Percentiles rank a stretch among this genome's conserved stretches.
Conservation (phyloP, 495 filamentous ascomycete species). For the Paragyromitra xinjiangensis region DNA sequence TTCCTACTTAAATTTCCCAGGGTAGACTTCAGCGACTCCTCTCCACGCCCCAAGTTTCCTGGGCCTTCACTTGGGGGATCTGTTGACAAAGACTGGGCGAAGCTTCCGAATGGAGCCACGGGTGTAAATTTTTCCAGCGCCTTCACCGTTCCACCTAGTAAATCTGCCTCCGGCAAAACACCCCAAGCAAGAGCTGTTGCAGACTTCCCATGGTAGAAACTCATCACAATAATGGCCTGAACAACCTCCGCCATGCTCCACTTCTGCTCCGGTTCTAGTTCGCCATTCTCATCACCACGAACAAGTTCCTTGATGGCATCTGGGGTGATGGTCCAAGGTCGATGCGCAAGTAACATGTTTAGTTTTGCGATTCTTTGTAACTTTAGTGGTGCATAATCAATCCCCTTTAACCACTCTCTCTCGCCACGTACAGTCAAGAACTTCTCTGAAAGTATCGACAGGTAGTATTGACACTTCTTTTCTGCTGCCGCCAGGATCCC, state of each 20-base stretch:
- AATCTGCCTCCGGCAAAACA: conserved; percentile 49
- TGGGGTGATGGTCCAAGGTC: conserved; percentile 50
- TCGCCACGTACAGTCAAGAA: conserved; percentile 50
- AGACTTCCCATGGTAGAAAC: conserved; percentile 52
- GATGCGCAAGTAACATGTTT: conserved; percentile 53
- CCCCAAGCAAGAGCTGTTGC: conserved; percentile 53
- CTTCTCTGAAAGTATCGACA: conserved; percentile 50
- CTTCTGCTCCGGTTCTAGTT: conserved; percentile 47
- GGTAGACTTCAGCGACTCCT: conserved; percentile 44
- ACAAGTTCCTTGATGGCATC: conserved; percentile 46
- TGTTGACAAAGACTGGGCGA: conserved; percentile 41
- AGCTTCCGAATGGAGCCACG: conserved; percentile 48
- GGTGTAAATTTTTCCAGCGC: conserved; percentile 48
- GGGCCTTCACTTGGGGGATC: conserved; percentile 29
- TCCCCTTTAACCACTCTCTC: conserved; percentile 51
- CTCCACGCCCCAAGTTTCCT: conserved; percentile 32
- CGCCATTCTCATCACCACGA: conserved; percentile 41
- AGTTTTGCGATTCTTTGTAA: conserved; percentile 49
- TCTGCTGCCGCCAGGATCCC: conserved; percentile 48
- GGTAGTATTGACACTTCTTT: conserved; percentile 52
- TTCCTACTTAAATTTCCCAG: conserved; percentile 44
- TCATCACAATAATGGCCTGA: conserved; percentile 51
- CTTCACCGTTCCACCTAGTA: conserved; percentile 49
- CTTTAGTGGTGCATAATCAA: conserved; percentile 42
- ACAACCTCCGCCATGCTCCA: conserved; percentile 52